Conservation (phyloP, 2,329 filamentous ascomycete genomes). For the Penicillium rolfsii region DNA sequence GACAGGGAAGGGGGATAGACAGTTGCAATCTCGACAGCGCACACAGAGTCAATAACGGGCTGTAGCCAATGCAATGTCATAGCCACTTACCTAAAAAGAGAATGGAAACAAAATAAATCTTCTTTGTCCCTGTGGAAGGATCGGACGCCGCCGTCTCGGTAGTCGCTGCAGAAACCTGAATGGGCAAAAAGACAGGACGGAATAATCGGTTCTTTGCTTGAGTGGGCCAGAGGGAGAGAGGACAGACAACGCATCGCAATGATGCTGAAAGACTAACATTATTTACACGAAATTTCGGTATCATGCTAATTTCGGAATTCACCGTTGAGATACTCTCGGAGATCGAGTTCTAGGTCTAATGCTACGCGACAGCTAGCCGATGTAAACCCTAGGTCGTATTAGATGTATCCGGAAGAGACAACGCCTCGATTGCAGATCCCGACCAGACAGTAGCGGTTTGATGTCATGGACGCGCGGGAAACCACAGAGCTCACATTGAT, state of each 20-base stretch:
- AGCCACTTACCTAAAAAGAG: background rate
- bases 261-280: background rate
- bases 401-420: slow-evolving; percentile 6
- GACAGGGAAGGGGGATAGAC: slow-evolving; percentile 6
- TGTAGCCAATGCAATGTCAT: background rate
- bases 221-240: background rate
- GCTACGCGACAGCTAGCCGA: slow-evolving; percentile 16
- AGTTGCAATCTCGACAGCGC: slow-evolving; percentile 25
- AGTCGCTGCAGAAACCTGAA: slow-evolving; percentile 23
- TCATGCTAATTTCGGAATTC: slow-evolving; percentile 10
- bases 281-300: background rate
- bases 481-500: background rate
- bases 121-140: slow-evolving; percentile 14
- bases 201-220: background rate
- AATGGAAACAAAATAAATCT: background rate
- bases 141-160: slow-evolving; percentile 16
- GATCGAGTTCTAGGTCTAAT: slow-evolving; percentile 7
- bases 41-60: slow-evolving; percentile 11
- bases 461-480: slow-evolving; percentile 1
- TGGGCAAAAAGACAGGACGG: slow-evolving; percentile 11
- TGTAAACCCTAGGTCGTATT: slow-evolving; percentile 14
- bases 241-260: slow-evolving; percentile 2
- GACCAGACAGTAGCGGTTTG: background rate
- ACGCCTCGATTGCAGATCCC: background rate
- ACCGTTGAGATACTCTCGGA: slow-evolving; percentile 11